Evolutionary conservation across 495 filamentous ascomycete genomes (phyloP).

Genomic region (Collariella sp.): DNA sequence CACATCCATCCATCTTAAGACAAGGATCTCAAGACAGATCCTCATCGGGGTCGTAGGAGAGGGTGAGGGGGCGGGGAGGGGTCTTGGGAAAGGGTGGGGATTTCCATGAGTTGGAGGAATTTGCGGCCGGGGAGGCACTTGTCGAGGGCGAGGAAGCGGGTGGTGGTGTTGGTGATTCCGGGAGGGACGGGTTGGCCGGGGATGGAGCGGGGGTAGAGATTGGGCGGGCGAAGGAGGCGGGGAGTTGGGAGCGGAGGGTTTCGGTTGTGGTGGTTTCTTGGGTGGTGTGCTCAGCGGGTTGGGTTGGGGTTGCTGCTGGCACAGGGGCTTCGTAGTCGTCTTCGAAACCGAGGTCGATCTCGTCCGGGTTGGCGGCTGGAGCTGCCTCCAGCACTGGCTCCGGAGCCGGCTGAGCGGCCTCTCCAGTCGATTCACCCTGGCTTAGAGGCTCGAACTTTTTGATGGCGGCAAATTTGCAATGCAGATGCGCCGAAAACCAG

Average conservation of each 20-base stretch:
- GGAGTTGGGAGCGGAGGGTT: conserved; percentile 56
- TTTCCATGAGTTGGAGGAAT: conserved; percentile 70
- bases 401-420: not conserved
- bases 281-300: not conserved
- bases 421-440: not conserved
- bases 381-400: not conserved
- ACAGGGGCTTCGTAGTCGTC: conserved; percentile 35
- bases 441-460: conserved; percentile 48
- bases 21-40: conserved; percentile 88
- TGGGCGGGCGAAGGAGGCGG: conserved; percentile 49
- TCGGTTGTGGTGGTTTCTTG: conserved; percentile 37
- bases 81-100: conserved; percentile 34
- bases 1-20: too few relatives aligned
- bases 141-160: conserved; percentile 80
- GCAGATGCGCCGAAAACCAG: conserved; percentile 94
- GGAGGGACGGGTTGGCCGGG: conserved; percentile 40
- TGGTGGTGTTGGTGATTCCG: conserved; percentile 62
- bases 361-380: conserved; percentile 39
- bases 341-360: conserved; percentile 49
- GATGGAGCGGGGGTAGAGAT: conserved; percentile 14
- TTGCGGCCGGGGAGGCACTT: conserved; percentile 70
- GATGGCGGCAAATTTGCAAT: conserved; percentile 72
- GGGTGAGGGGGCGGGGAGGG: conserved; percentile 26
- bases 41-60: conserved; percentile 87
- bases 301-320: not conserved